Conservation (phyloP, 495 filamentous ascomycete genomes). For the Delitschia confertaspora region DNA sequence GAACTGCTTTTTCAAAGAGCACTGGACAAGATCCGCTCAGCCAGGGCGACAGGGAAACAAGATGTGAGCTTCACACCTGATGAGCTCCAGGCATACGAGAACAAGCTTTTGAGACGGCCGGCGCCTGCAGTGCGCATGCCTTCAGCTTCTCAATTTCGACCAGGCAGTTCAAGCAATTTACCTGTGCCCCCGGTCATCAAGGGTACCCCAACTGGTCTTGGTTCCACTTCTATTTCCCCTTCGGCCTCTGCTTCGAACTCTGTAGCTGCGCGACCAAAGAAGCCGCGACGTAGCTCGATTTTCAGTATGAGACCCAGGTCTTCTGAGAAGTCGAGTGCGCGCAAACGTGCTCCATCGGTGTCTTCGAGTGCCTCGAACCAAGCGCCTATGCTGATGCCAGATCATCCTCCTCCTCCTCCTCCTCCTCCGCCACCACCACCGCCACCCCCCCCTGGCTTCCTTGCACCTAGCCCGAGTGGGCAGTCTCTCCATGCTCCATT, state of each 20-base stretch:
- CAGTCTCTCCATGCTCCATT: slow-evolving; percentile 30
- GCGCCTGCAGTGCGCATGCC: slow-evolving; percentile 26
- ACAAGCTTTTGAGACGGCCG: slow-evolving; percentile 8
- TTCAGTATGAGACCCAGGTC: too few species aligned
- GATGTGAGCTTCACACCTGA: slow-evolving; percentile 21
- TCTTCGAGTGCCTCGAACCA: slow-evolving; percentile 6
- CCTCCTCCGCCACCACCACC: neutral
- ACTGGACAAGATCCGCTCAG: slow-evolving; percentile 23
- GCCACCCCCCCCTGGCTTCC: slow-evolving; percentile 25
- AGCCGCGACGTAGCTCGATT: slow-evolving; percentile 1
- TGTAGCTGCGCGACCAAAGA: slow-evolving; percentile 11
- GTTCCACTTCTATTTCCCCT: slow-evolving; percentile 4
- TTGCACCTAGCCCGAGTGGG: slow-evolving; percentile 32
- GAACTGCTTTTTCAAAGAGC: slow-evolving; percentile 22
- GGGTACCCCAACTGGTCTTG: slow-evolving; percentile 4
- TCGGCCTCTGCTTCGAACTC: slow-evolving; percentile 2
- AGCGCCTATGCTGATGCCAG: too few species aligned
- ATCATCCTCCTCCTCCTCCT: too few species aligned
- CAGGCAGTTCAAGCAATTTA: slow-evolving; percentile 4
- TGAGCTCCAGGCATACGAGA: slow-evolving; percentile 22
- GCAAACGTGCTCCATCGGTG: slow-evolving; percentile 18
- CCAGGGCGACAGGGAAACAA: slow-evolving; percentile 19
- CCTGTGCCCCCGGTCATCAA: slow-evolving; percentile 5
- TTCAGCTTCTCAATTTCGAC: slow-evolving; percentile 4
- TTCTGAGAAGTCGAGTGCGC: slow-evolving; percentile 8